Percentiles rank a stretch among this genome's conserved stretches.
Evolutionary conservation across 1,284 basidiomycete genomes (phyloP).

Genomic region (Irpex rosettiformis): DNA sequence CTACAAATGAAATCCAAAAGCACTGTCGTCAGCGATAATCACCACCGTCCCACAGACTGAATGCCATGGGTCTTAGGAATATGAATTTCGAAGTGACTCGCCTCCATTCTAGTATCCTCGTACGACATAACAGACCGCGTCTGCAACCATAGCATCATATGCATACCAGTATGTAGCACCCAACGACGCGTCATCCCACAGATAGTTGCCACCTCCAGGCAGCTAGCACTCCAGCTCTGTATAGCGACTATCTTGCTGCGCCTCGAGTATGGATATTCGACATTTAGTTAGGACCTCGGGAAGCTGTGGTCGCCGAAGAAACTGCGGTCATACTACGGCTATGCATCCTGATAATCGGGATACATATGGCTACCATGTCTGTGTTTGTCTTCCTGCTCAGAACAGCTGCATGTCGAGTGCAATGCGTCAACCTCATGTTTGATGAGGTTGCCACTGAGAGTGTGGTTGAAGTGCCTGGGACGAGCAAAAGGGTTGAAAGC

Average conservation of each 20-base stretch:
- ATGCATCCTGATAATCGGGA: no score
- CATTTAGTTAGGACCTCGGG: background rate
- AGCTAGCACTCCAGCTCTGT: background rate
- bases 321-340: background rate
- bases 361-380: no score
- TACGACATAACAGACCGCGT: background rate
- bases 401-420: background rate
- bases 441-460: background rate
- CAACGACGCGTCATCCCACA: background rate
- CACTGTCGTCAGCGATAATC: background rate
- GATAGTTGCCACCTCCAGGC: background rate
- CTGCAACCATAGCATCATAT: background rate
- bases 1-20: background rate
- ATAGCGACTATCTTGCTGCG: background rate
- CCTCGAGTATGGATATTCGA: background rate
- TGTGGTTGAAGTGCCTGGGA: background rate
- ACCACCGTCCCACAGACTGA: background rate
- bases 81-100: background rate
- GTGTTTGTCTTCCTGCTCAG: background rate
- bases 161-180: background rate
- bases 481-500: background rate
- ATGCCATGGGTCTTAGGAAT: background rate
- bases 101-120: background rate
- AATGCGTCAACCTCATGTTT: slow-evolving; percentile 12
- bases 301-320: background rate